Evolutionary conservation across 2,329 filamentous ascomycete species (phyloP).

Genomic region (Cordyceps cateniannulata): DNA sequence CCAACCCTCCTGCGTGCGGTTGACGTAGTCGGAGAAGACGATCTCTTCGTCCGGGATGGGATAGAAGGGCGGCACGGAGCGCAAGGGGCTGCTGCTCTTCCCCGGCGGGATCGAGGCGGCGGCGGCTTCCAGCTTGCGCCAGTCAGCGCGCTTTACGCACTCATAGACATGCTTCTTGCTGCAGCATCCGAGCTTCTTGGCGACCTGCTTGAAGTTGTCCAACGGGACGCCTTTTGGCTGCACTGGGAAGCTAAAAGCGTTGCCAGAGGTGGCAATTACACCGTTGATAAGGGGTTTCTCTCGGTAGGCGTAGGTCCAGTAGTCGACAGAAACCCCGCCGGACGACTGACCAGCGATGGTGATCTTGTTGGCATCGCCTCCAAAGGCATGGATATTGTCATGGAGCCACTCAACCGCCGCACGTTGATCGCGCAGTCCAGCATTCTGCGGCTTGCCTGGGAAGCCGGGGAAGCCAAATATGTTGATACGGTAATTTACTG

Average conservation of each 20-base stretch:
- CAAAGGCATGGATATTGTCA: constrained; percentile 26
- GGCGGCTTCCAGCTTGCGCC: constrained; percentile 30
- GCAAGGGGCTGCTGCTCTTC: constrained; percentile 28
- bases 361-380: constrained; percentile 24
- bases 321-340: constrained; percentile 34
- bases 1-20: constrained; percentile 24
- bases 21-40: constrained; percentile 36
- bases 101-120: constrained; percentile 28
- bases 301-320: constrained; percentile 42
- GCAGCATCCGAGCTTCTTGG: constrained; percentile 32
- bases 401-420: constrained; percentile 27
- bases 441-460: constrained; percentile 19
- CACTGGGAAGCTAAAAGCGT: constrained; percentile 37
- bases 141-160: constrained; percentile 32
- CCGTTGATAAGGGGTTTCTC: constrained; percentile 42
- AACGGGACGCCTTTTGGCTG: constrained; percentile 28
- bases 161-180: constrained; percentile 22
- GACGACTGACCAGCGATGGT: constrained; percentile 29
- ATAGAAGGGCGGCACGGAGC: constrained; percentile 33
- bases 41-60: constrained; percentile 33
- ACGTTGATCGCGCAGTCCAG: constrained; percentile 24
- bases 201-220: constrained; percentile 37
- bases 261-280: constrained; percentile 40
- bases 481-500: constrained; percentile 39
- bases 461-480: constrained; percentile 36